Percentiles rank a stretch among this genome's conserved stretches.
Evolutionary conservation across 2,329 filamentous ascomycete species (phyloP).

Genomic region (Tothia fuscella): DNA sequence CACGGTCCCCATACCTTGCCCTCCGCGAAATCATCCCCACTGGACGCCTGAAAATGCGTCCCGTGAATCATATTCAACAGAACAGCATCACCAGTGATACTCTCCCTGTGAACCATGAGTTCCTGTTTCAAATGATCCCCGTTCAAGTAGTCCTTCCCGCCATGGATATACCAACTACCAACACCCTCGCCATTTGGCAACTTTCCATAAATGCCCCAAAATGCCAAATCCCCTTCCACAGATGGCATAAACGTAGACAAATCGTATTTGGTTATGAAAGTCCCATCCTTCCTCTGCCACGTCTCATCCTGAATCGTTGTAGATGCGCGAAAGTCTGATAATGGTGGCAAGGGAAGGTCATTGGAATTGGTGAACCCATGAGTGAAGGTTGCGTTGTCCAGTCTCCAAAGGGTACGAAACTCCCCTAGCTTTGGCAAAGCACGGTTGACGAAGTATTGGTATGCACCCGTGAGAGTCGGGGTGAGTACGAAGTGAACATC

Average conservation of each 20-base stretch:
- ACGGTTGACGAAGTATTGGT: conserved; percentile 43
- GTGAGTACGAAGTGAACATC: conserved; percentile 43
- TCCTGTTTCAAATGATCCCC: conserved; percentile 43
- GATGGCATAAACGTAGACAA: conserved; percentile 4
- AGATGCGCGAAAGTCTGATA: conserved; percentile 21
- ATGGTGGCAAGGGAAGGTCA: conserved; percentile 33
- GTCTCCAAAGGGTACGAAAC: conserved; percentile 38
- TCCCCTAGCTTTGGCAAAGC: conserved; percentile 37
- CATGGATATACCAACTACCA: conserved; percentile 40
- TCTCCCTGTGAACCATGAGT: conserved; percentile 41
- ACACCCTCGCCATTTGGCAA: conserved; percentile 26
- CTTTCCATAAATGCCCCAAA: conserved; percentile 34
- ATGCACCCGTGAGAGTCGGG: conserved; percentile 38
- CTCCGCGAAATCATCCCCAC: conserved; percentile 25
- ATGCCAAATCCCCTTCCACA: conserved; percentile 15
- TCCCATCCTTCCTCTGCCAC: conserved; percentile 36
- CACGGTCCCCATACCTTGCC: conserved; percentile 14
- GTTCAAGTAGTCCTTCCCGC: conserved; percentile 35
- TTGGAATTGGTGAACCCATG: conserved; percentile 34
- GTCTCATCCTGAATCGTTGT: conserved; percentile 43
- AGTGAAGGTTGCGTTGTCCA: conserved; percentile 38
- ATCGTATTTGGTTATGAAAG: conserved; percentile 40
- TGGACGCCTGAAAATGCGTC: conserved; percentile 33
- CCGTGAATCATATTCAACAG: conserved; percentile 45
- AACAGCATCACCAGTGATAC: conserved; percentile 37